Evolutionary conservation across 345 rosid genomes (phyloP).

Genomic region (Jatropha curcas): DNA sequence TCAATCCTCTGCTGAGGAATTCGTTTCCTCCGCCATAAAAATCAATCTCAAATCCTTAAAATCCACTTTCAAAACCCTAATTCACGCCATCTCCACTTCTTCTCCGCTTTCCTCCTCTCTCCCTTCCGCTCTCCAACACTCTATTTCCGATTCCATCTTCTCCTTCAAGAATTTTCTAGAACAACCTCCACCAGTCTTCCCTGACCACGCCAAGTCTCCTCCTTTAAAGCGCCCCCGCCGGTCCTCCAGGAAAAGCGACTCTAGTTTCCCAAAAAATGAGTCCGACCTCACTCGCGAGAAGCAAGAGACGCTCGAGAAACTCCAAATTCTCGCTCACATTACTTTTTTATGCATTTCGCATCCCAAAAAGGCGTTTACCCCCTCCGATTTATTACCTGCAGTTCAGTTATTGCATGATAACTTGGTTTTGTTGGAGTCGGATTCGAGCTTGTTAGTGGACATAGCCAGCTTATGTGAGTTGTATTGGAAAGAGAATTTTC

Average conservation of each 20-base stretch:
- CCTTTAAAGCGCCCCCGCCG: conserved; percentile 51
- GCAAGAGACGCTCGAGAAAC: conserved; percentile 30
- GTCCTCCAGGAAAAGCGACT: conserved; percentile 24
- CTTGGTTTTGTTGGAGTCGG: conserved; percentile 68
- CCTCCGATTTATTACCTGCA: conserved; percentile 53
- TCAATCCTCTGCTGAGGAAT: conserved; percentile 66
- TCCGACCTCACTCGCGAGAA: background rate
- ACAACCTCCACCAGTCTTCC: conserved; percentile 5
- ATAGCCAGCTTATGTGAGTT: conserved; percentile 70
- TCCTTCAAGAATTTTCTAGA: conserved; percentile 35
- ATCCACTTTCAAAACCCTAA: conserved; percentile 59
- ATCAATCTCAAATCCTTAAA: conserved; percentile 60
- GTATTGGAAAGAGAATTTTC: conserved; percentile 73
- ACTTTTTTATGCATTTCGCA: conserved; percentile 46
- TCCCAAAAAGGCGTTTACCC: conserved; percentile 49
- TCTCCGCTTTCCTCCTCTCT: conserved; percentile 55
- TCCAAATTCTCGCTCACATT: conserved; percentile 49
- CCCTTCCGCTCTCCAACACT: conserved; percentile 53
- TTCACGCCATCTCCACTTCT: conserved; percentile 51
- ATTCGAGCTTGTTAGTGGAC: conserved; percentile 55
- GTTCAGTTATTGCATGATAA: conserved; percentile 65
- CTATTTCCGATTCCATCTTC: conserved; percentile 39
- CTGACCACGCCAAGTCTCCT: conserved; percentile 41
- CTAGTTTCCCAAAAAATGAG: background rate
- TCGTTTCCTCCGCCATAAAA: conserved; percentile 52